Percentiles rank a stretch among this genome's conserved stretches.
Evolutionary conservation across 2,329 filamentous ascomycete genomes (phyloP).

Genomic region (Nigrograna mackinnonii): DNA sequence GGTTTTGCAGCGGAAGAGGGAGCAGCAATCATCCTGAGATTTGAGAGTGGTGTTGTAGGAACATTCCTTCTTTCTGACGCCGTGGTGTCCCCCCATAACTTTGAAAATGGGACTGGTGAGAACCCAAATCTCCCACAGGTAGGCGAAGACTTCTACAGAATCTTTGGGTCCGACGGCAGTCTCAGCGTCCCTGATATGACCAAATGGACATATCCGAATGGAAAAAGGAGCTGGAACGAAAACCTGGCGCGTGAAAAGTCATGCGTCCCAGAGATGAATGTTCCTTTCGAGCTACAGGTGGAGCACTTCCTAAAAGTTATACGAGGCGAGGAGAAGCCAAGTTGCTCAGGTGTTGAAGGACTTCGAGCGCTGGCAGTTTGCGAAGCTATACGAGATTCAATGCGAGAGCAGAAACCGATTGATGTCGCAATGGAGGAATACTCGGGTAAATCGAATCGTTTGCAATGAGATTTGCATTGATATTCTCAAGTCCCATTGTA

Average conservation of each 20-base stretch:
- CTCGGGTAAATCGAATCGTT: too few relatives aligned
- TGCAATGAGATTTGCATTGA: too few relatives aligned
- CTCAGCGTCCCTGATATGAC: conserved; percentile 60
- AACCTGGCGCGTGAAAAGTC: conserved; percentile 39
- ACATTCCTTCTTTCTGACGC: conserved; percentile 61
- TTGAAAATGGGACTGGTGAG: conserved; percentile 62
- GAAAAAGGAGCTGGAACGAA: conserved; percentile 48
- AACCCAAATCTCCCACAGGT: conserved; percentile 56
- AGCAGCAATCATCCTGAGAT: conserved; percentile 57
- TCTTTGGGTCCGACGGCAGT: conserved; percentile 57
- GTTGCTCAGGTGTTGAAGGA: conserved; percentile 54
- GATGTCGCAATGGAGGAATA: conserved; percentile 20
- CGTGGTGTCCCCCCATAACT: conserved; percentile 56
- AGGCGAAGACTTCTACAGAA: conserved; percentile 54
- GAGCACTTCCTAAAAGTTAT: conserved; percentile 57
- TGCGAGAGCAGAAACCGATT: conserved; percentile 43
- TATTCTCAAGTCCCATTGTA: too few relatives aligned
- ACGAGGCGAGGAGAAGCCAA: conserved; percentile 45
- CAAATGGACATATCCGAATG: conserved; percentile 49
- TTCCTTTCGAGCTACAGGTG: conserved; percentile 58
- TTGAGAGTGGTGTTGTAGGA: conserved; percentile 58
- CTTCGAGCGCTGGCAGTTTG: conserved; percentile 57
- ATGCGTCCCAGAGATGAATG: conserved; percentile 29
- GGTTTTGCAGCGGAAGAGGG: conserved; percentile 59
- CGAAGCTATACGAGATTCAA: conserved; percentile 53